Percentiles rank a stretch among this genome's conserved stretches.
phyloP scores from a whole-genome alignment of 1,139 yeast species.

The Lodderomyces pseudojiufengensis region DNA sequence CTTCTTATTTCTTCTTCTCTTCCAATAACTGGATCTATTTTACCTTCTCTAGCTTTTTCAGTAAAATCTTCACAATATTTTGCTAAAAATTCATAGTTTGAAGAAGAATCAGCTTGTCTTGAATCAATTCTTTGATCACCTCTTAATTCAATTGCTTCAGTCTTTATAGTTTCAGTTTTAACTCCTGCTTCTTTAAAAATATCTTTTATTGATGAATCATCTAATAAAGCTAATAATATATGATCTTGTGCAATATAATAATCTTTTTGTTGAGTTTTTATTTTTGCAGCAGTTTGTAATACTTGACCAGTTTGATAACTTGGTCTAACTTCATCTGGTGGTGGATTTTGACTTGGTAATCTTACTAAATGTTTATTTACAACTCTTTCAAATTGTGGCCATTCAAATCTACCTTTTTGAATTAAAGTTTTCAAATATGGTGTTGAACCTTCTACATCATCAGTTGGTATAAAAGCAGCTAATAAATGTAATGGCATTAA shows the following conservation, averaged over 20 bases:
- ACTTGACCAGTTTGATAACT: constrained; percentile 70
- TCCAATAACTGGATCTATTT: constrained; percentile 96
- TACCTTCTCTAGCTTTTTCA: constrained; percentile 88
- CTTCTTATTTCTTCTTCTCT: constrained; percentile 97
- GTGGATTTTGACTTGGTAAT: constrained; percentile 83
- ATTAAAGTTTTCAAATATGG: constrained; percentile 78
- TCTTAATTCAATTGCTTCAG: constrained; percentile 79
- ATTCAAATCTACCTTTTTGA: constrained; percentile 86
- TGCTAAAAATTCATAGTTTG: constrained; percentile 73
- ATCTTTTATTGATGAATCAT: constrained; percentile 66
- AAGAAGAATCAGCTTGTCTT: constrained; percentile 88
- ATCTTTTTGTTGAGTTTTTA: constrained; percentile 86
- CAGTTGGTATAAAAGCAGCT: constrained; percentile 84
- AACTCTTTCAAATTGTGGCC: constrained; percentile 71
- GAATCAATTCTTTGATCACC: constrained; percentile 93
- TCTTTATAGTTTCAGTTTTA: constrained; percentile 67
- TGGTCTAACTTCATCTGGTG: constrained; percentile 73
- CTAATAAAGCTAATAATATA: constrained; percentile 75
- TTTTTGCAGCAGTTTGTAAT: constrained; percentile 64
- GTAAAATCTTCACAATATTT: constrained; percentile 94
- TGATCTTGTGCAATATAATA: constrained; percentile 93
- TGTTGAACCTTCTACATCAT: constrained; percentile 59
- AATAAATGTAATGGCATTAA: constrained; percentile 81
- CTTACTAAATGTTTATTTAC: constrained; percentile 81
- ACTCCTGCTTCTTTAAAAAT: constrained; percentile 74